These are phyloP conservation scores for Quillaja saponaria DNA, from an alignment of 306 rosid species.

Conservation along the genomic window DNA sequence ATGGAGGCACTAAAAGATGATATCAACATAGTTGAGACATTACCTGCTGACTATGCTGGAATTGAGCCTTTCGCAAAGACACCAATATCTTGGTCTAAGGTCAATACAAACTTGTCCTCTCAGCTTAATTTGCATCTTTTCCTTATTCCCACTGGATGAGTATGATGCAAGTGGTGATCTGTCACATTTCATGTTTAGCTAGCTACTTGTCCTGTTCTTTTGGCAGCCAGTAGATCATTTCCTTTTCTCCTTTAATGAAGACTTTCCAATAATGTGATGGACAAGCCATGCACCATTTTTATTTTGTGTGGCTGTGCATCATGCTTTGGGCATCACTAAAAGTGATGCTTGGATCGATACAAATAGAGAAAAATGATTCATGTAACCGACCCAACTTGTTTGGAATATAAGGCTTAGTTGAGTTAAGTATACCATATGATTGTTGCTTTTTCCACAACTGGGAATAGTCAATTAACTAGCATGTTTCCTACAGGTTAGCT, in stretches of 20 bases:
- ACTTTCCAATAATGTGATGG: no score
- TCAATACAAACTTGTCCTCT: slow-evolving; percentile 30
- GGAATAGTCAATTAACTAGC: slow-evolving; percentile 18
- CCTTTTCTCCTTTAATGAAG: no score
- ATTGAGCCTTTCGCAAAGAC: slow-evolving; percentile 75
- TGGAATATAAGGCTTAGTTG: no score
- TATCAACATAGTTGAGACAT: slow-evolving; percentile 75
- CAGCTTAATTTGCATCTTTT: slow-evolving; percentile 15
- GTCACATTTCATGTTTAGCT: slow-evolving; percentile 22
- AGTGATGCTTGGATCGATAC: no score
- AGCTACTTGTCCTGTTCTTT: slow-evolving; percentile 14
- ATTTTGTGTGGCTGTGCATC: slow-evolving; percentile 23
- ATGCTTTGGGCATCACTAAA: no score
- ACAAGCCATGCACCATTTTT: slow-evolving; percentile 12
- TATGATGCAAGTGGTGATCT: slow-evolving; percentile 8
- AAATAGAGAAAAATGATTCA: no score
- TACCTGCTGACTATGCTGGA: slow-evolving; percentile 71
- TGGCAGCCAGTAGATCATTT: slow-evolving; percentile 17
- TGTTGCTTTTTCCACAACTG: slow-evolving; percentile 20
- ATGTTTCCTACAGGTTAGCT: slow-evolving; percentile 59
- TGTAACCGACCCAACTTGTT: no score
- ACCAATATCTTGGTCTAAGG: slow-evolving; percentile 97
- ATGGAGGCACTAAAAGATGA: slow-evolving; percentile 77
- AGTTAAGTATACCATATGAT: slow-evolving; percentile 11
- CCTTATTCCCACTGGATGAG: slow-evolving; percentile 11